Conservation (phyloP, 2,329 filamentous ascomycete genomes). For the Phyllosticta citribraziliensis region DNA sequence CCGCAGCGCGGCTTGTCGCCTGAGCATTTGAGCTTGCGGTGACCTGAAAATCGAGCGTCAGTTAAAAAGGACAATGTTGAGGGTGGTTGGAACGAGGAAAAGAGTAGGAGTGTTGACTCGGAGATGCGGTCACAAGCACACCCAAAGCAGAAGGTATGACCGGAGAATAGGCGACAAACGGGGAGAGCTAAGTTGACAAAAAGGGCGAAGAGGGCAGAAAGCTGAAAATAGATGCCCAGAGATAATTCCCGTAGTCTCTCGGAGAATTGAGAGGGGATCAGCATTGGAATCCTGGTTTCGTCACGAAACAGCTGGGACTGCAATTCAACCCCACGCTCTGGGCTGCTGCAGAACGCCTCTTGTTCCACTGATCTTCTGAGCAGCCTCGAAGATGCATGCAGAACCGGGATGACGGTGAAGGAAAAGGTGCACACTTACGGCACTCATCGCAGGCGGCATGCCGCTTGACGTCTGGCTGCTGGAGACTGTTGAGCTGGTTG, state of each 20-base stretch:
- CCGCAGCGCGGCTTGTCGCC: conserved; percentile 33
- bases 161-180: neutral
- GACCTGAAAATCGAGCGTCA: conserved; percentile 23
- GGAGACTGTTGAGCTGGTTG: neutral
- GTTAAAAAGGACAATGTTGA: neutral
- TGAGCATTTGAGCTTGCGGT: conserved; percentile 41
- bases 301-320: neutral
- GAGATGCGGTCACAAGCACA: neutral
- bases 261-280: neutral
- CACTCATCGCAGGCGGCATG: conserved; percentile 35
- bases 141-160: neutral
- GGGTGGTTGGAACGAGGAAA: neutral
- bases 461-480: conserved; percentile 14
- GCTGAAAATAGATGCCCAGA: neutral
- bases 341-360: neutral
- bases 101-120: neutral
- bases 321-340: neutral
- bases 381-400: neutral
- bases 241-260: neutral
- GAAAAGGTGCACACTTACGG: conserved; percentile 20
- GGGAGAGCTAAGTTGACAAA: neutral
- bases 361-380: neutral
- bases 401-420: neutral
- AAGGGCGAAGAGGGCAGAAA: neutral
- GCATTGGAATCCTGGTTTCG: neutral